A percentile compares a stretch with the other conserved stretches of the same genome.
Conservation (phyloP, 129 eudicot species). For the Calendula officinalis region DNA sequence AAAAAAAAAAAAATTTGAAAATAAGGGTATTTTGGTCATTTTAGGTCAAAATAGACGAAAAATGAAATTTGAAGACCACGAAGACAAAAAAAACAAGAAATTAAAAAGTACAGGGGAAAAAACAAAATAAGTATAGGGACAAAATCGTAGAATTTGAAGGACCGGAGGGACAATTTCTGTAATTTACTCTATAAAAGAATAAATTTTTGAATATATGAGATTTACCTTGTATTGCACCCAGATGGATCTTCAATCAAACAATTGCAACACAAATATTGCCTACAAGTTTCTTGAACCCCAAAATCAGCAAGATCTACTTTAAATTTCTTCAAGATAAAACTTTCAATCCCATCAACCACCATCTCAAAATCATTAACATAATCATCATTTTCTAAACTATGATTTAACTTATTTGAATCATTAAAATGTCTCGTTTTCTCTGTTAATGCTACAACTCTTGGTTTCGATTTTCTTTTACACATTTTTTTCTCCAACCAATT, state of each 20-base stretch:
- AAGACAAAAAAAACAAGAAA: too few species aligned
- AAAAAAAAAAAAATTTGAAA: too few species aligned
- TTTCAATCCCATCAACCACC: slow-evolving; percentile 31
- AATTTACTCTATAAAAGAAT: too few species aligned
- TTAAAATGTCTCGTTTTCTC: slow-evolving; percentile 20
- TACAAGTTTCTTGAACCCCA: slow-evolving; percentile 52
- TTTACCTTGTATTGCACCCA: slow-evolving; percentile 52
- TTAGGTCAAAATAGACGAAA: too few species aligned
- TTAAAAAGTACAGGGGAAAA: too few species aligned
- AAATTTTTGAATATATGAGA: neutral
- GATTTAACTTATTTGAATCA: slow-evolving; percentile 28
- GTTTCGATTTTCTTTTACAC: slow-evolving; percentile 43
- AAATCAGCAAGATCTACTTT: slow-evolving; percentile 45
- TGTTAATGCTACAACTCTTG: slow-evolving; percentile 52
- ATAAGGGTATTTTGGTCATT: too few species aligned
- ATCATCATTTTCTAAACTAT: slow-evolving; percentile 18
- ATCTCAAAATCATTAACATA: slow-evolving; percentile 27
- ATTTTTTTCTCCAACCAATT: slow-evolving; percentile 44
- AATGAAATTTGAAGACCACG: too few species aligned
- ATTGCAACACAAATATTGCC: slow-evolving; percentile 40
- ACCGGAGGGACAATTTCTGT: too few species aligned
- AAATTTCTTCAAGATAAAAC: slow-evolving; percentile 35
- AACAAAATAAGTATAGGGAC: too few species aligned
- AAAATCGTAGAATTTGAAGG: too few species aligned
- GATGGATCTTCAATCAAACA: slow-evolving; percentile 41